Base-by-base conservation (phyloP, 83 land plant species). In the Picea mariana region DNA sequence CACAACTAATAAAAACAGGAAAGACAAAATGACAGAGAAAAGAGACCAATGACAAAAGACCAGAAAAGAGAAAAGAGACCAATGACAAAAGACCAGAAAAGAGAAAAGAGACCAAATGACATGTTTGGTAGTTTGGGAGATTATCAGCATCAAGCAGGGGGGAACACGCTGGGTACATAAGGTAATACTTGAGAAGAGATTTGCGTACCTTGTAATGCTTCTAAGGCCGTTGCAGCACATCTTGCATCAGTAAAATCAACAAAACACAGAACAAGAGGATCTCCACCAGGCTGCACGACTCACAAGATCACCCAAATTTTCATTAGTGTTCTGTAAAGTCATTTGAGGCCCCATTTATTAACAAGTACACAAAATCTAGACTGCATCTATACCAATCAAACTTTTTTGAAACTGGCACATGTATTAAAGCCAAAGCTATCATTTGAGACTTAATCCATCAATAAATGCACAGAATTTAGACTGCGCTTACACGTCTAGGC, bases 221-320 rank as follows among this genome's bases (percentile, higher is more conserved):
- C 81, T 79, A 90, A 62, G 20, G 94, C 93, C 76, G 91, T 88
- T 61, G 91, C 91, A 3, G 94, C 94, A 85, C 86, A 87, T 55
- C 86, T 86, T 38, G 93, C 83, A 83, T 81, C 85, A 58, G 26
- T 59, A 67, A 92, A 92, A 69, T 90, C 93, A 38, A 92, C 93
- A 81, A 92, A 92, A 81, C 94, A 88, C 3, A 92, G 82, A 18
- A 92, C 55, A 52, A 90, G 67, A 12, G 90, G 90, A 58, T 90
- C 93, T 77, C 92, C 93, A 58, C 90, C 85, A 75, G 81, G 85
- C 94, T 92, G 90, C 82, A 72, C 17, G 42, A 84, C 26, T 59
- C 26, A 80, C 4, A 40, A 55, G 27, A 11, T 61, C 4, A 38
- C 34, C 21, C 3, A 18, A 0, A 8, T 18, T 65, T 42, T 52